These are phyloP conservation scores for Malus sieversii DNA, from an alignment of 306 rosid species.

Conservation along the genomic window DNA sequence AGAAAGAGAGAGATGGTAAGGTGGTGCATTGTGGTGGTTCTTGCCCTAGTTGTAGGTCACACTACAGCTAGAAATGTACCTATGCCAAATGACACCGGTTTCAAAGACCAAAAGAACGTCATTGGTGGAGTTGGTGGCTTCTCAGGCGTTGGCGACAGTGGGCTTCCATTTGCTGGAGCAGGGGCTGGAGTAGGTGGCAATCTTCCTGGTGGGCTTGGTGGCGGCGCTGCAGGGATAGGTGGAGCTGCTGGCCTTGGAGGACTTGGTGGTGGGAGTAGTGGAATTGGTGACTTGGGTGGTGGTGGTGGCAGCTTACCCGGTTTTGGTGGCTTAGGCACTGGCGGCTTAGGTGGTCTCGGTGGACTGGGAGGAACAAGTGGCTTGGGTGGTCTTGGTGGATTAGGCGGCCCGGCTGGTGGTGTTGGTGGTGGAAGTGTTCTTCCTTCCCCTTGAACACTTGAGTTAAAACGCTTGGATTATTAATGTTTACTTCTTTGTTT, in stretches of 20 bases:
- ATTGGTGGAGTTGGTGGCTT: conserved; percentile 57
- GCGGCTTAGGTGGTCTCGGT: conserved; percentile 19
- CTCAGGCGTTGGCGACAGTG: conserved; percentile 51
- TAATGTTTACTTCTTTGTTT: neutral
- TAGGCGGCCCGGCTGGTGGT: conserved; percentile 2
- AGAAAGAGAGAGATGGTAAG: conserved; percentile 32
- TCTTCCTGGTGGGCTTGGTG: conserved; percentile 21
- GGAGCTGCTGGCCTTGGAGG: conserved; percentile 24
- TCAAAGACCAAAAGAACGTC: conserved; percentile 70
- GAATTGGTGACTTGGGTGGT: conserved; percentile 23
- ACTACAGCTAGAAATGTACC: conserved; percentile 47
- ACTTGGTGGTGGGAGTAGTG: neutral
- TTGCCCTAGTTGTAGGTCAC: conserved; percentile 41
- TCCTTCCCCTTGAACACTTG: conserved; percentile 45
- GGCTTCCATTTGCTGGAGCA: conserved; percentile 52
- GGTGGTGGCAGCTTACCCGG: conserved; percentile 26
- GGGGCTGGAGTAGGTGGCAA: conserved; percentile 41
- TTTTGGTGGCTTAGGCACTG: conserved; percentile 18
- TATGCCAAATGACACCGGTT: conserved; percentile 21
- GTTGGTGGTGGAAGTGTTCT: conserved; percentile 19
- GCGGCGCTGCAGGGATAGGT: conserved; percentile 15
- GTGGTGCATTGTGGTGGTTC: conserved; percentile 37
- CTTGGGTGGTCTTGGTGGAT: conserved; percentile 14
- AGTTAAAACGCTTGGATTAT: neutral
- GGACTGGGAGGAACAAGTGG: conserved; percentile 5